Conservation (phyloP, 148 eudicot species). For the Spergularia bocconei region DNA sequence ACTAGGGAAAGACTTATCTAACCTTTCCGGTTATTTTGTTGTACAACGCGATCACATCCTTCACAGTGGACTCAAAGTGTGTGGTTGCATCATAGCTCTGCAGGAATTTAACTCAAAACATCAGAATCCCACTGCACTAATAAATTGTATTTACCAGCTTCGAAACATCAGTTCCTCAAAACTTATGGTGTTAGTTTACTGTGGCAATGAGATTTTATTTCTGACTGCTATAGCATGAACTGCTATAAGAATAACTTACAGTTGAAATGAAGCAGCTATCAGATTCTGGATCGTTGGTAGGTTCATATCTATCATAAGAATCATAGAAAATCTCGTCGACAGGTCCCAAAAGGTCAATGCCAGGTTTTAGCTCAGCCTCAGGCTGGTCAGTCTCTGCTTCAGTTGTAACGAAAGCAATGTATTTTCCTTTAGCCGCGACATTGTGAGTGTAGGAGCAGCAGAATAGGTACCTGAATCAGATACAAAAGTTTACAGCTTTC, state of each 20-base stretch:
- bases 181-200: neutral
- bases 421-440: conserved; percentile 92
- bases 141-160: neutral
- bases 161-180: neutral
- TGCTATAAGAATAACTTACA: conserved; percentile 37
- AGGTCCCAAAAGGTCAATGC: conserved; percentile 84
- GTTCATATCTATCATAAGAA: conserved; percentile 81
- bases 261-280: conserved; percentile 87
- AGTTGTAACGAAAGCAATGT: conserved; percentile 81
- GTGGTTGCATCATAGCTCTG: conserved; percentile 81
- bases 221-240: neutral
- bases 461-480: conserved; percentile 71
- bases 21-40: conserved; percentile 79
- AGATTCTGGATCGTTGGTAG: conserved; percentile 42
- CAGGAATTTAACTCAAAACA: conserved; percentile 12
- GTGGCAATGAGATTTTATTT: neutral
- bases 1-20: neutral
- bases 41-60: conserved; percentile 65
- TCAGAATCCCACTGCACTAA: neutral
- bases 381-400: conserved; percentile 96
- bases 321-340: conserved; percentile 86
- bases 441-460: conserved; percentile 95
- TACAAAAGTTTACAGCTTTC: neutral
- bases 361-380: conserved; percentile 80
- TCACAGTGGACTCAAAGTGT: conserved; percentile 73